phyloP scores from a whole-genome alignment of 1,284 basidiomycete species.

The Pascua sp. region DNA sequence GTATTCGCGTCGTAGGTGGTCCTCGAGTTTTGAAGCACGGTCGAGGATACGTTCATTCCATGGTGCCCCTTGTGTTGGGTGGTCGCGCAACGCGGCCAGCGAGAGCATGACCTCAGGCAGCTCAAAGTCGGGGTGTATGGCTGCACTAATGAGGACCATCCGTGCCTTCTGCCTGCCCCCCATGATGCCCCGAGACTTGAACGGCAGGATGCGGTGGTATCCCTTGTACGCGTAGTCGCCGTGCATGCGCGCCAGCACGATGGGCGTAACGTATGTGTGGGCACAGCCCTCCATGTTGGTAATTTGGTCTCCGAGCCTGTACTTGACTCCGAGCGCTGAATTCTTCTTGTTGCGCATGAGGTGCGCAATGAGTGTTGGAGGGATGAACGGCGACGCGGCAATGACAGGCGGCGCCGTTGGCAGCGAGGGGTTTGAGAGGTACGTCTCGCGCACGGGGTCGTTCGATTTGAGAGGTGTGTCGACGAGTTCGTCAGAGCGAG shows the following conservation, averaged over 20 bases:
- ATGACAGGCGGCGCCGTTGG: background rate
- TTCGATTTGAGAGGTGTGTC: background rate
- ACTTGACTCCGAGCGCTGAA: constrained; percentile 26
- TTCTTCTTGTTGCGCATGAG: constrained; percentile 32
- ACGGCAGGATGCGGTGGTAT: constrained; percentile 9
- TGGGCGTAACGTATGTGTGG: constrained; percentile 27
- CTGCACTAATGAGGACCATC: constrained; percentile 18
- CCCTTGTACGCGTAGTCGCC: constrained; percentile 25
- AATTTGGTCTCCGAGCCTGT: constrained; percentile 13
- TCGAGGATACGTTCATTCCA: background rate
- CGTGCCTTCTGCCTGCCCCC: constrained; percentile 9
- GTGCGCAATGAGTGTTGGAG: constrained; percentile 14
- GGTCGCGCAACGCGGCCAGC: constrained; percentile 5
- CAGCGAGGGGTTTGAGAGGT: background rate
- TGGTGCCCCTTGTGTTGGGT: background rate
- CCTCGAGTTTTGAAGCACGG: background rate
- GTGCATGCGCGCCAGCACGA: constrained; percentile 18
- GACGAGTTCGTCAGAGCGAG: background rate
- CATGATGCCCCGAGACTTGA: background rate
- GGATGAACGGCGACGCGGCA: constrained; percentile 5
- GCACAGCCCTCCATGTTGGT: constrained; percentile 30
- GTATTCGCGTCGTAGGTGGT: constrained; percentile 1
- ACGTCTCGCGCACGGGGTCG: background rate
- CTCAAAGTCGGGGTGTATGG: constrained; percentile 33
- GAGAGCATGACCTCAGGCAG: constrained; percentile 15